Base-by-base conservation (phyloP, 441 rosid genomes). In the Jatropha multifida region DNA sequence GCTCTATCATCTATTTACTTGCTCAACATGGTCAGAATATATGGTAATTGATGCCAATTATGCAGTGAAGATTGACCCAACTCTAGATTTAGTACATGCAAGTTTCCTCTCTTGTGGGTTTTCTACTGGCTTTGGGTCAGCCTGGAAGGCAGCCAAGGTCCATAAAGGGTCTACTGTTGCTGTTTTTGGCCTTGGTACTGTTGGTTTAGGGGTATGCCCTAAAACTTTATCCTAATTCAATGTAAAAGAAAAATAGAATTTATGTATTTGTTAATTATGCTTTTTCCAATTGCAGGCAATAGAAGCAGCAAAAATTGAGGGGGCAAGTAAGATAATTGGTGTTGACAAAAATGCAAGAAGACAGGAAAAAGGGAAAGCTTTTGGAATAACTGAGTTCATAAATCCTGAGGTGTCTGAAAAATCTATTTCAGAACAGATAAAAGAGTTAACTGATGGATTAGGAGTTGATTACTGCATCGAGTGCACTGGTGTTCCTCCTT, bases 111-210 rank as follows among this genome's bases (percentile, higher is more conserved):
- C 90, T 0, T 88, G 89, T 74, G 89, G 90, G 4, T 87, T 79
- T 42, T 81, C 88, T 7, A 85, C 86, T 27, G 94, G 96, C 0
- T 79, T 72, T 61, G 96, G 96, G 2, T 86, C 89, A 4, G 85
- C 87, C 18, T 88, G 90, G 94, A 89, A 84, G 78, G 90, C 76
- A 17, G 89, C 91, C 5, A 27, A 72, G 12, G 82, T 90, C 67
- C 77, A 83, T 61, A 75, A 71, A 32, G 92, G 92, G 6, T 89
- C 94, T 6, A 74, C 75, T 12, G 89, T 90, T 2, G 94, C 87
- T 14, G 83, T 89, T 8, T 65, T 92, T 8, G 94, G 96, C 27
- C 88, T 92, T 44, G 94, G 94, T 18, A 80, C 85, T 20, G 93
- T 89, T 48, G 90, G 96, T 20, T 86, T 92, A 4, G 90, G 92